Percentiles rank a stretch among this genome's conserved stretches.
These are phyloP conservation scores for Stephanodiscus triporus DNA, from an alignment of 108 stramenopile genomes.

Conservation along the genomic window DNA sequence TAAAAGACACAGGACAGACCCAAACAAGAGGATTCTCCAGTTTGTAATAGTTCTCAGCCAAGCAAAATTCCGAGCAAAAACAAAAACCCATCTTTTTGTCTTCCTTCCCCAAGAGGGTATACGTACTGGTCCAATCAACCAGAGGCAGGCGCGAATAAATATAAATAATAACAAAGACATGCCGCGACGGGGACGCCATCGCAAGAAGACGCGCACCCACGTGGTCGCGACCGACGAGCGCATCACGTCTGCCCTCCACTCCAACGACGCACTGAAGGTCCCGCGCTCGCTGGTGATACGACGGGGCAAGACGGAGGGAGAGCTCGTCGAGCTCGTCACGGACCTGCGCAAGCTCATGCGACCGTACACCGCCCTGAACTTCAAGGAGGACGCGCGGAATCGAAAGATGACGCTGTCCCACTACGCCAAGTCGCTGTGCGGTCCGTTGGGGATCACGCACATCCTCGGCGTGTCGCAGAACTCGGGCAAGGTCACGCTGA, in stretches of 20 bases:
- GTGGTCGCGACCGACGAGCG: slow-evolving; percentile 66
- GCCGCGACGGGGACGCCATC: slow-evolving; percentile 69
- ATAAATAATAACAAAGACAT: slow-evolving; percentile 27
- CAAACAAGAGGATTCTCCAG: no score
- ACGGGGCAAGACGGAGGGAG: slow-evolving; percentile 76
- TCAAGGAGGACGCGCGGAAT: slow-evolving; percentile 89
- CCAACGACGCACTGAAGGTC: slow-evolving; percentile 62
- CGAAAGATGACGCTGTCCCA: slow-evolving; percentile 71
- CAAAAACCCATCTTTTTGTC: no score
- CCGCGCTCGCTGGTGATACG: slow-evolving; percentile 83
- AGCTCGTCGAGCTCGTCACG: slow-evolving; percentile 82
- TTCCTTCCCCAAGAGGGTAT: no score
- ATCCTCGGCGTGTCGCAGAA: slow-evolving; percentile 92
- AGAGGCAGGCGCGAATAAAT: no score
- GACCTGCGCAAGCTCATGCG: slow-evolving; percentile 94
- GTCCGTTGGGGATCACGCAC: slow-evolving; percentile 93
- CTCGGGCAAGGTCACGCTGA: slow-evolving; percentile 69
- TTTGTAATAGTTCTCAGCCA: no score
- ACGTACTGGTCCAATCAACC: no score
- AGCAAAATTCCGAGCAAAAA: no score
- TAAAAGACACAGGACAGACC: no score
- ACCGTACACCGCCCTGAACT: slow-evolving; percentile 95
- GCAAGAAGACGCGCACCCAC: slow-evolving; percentile 91
- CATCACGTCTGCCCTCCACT: slow-evolving; percentile 43
- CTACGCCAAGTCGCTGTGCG: slow-evolving; percentile 81